Evolutionary conservation across 495 filamentous ascomycete species (phyloP), one percentile per base, ranked within the genome.

Genomic region (Evansstolkia leycettana): DNA sequence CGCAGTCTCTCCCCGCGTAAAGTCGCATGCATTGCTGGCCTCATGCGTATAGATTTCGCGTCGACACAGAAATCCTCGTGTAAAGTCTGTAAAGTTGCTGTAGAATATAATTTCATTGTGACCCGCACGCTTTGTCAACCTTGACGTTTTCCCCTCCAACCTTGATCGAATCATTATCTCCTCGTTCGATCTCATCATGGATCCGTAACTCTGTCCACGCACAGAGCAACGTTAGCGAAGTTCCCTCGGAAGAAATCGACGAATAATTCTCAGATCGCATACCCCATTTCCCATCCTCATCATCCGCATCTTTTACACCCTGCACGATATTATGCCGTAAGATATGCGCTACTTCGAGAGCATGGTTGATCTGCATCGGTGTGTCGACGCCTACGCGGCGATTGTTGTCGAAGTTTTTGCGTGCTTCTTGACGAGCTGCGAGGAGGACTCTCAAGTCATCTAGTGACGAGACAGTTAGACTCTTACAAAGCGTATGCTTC

Each of bases 81-180:
- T 9, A 23, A 23, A 9, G 20, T 23, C 20, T 23, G 5, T 23
- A 9, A 5, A 4, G 4, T 23, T 9, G 20, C 20, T 23, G 20
- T 9, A 23, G 5, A 5, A 5, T 9, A 23, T 23, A 5, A 23
- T 9, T 23, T 23, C 20, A 40, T 50, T 42, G 62, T 35, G 56
- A 57, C 4, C 62, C 64, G 39, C 62, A 65, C 13, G 64, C 43
- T 50, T 66, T 63, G 35, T 65, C 58, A 30, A 68, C 46, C 52
- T 65, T 68, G 24, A 66, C 58, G 11, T 54, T 40, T 49, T 61
- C 52, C 17, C 49, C 57, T 1, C 55, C 64, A 37, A 74, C 49
- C 56, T 84, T 87, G 46, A 92, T 73, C 5, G 77, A 81, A 36
- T 92, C 83, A 48, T 98, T 98, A 62, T 94, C 84, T 18, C 88